Conservation (phyloP, 192 early-diverging fungal species). For the Spizellomyces punctatus region DNA sequence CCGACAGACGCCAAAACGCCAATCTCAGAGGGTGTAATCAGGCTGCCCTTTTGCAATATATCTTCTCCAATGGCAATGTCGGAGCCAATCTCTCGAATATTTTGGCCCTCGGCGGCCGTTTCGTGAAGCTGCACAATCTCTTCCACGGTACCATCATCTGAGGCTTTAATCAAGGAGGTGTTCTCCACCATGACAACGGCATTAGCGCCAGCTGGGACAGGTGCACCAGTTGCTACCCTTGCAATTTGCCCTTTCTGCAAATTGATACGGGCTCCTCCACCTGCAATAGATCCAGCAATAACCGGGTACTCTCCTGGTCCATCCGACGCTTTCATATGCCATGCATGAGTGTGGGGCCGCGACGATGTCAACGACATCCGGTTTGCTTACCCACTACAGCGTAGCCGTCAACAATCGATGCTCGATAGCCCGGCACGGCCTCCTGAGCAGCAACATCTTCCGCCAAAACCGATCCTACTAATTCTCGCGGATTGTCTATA, state of each 20-base stretch:
- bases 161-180: slow-evolving; percentile 66
- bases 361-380: background rate
- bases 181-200: slow-evolving; percentile 98
- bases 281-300: slow-evolving; percentile 59
- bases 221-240: slow-evolving; percentile 82
- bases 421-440: slow-evolving; percentile 82
- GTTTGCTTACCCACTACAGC: slow-evolving; percentile 71
- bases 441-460: slow-evolving; percentile 73
- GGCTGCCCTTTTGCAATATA: slow-evolving; percentile 59
- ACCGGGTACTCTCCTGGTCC: slow-evolving; percentile 82
- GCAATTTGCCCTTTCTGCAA: slow-evolving; percentile 67
- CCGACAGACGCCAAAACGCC: slow-evolving; percentile 84
- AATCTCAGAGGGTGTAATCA: slow-evolving; percentile 73
- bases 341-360: background rate
- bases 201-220: slow-evolving; percentile 77
- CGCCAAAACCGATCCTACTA: slow-evolving; percentile 72
- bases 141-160: slow-evolving; percentile 62
- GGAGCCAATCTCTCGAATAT: slow-evolving; percentile 81
- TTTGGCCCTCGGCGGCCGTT: slow-evolving; percentile 47
- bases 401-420: slow-evolving; percentile 93
- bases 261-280: slow-evolving; percentile 27
- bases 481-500: slow-evolving; percentile 44
- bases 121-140: slow-evolving; percentile 52
- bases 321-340: slow-evolving; percentile 55
- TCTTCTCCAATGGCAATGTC: slow-evolving; percentile 68